Conservation (phyloP, 371 early-diverging fungal genomes). For the Syncephalastrum contaminatum region DNA sequence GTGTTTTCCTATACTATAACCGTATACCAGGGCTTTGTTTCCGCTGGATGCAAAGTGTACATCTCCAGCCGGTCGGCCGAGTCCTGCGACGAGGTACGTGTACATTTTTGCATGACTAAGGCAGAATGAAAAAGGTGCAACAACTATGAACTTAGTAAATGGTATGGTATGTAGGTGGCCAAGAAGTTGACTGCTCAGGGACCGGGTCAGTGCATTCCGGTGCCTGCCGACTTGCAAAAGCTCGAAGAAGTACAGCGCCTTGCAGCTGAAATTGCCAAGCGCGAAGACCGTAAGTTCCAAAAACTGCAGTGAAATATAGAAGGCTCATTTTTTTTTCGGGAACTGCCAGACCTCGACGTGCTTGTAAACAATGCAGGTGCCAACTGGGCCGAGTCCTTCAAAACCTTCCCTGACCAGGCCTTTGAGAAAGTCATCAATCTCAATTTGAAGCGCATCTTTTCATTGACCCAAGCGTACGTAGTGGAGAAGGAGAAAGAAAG, state of each 20-base stretch:
- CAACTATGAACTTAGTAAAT: background rate
- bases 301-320: too few relatives aligned
- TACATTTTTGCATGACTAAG: background rate
- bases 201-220: constrained; percentile 68
- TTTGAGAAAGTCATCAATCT: constrained; percentile 79
- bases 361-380: constrained; percentile 86
- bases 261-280: constrained; percentile 52
- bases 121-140: background rate
- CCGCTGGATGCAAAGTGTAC: constrained; percentile 75
- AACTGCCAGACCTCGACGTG: constrained; percentile 71
- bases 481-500: background rate
- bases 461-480: constrained; percentile 73
- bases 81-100: constrained; percentile 52
- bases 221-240: constrained; percentile 78
- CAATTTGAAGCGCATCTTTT: constrained; percentile 83
- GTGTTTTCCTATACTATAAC: too few relatives aligned
- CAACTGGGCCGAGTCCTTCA: constrained; percentile 61
- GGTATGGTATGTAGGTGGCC: constrained; percentile 32
- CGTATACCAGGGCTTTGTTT: constrained; percentile 55
- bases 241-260: constrained; percentile 56
- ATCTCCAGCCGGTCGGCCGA: constrained; percentile 65
- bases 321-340: too few relatives aligned
- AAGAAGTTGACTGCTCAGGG: constrained; percentile 54
- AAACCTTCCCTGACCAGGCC: constrained; percentile 60
- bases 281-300: constrained; percentile 55